These are phyloP conservation scores for Penicillium waksmanii DNA, from an alignment of 495 filamentous ascomycete genomes.

Conservation along the genomic window DNA sequence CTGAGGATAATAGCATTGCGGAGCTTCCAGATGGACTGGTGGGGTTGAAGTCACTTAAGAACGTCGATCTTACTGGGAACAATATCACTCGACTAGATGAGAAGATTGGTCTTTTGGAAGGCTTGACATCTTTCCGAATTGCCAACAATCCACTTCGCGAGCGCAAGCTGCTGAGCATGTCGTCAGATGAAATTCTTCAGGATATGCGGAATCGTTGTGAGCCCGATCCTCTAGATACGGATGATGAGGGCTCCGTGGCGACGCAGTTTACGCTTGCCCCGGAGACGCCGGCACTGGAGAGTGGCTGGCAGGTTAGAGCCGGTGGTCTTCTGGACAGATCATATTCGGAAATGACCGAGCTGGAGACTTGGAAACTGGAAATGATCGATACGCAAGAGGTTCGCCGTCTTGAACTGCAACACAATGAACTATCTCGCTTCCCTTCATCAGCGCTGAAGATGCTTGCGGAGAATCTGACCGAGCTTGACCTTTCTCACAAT, in stretches of 20 bases:
- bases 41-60: conserved; percentile 65
- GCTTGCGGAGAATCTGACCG: conserved; percentile 68
- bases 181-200: conserved; percentile 79
- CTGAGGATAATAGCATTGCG: conserved; percentile 78
- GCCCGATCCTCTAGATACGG: conserved; percentile 52
- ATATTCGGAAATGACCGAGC: conserved; percentile 58
- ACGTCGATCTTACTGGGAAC: conserved; percentile 83
- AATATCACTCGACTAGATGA: conserved; percentile 75
- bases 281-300: conserved; percentile 39
- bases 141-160: conserved; percentile 87
- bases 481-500: conserved; percentile 81
- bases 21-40: conserved; percentile 76
- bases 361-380: conserved; percentile 51
- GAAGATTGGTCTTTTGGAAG: conserved; percentile 79
- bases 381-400: conserved; percentile 50
- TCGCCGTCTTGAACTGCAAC: conserved; percentile 66
- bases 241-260: conserved; percentile 49
- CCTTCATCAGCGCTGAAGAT: conserved; percentile 65
- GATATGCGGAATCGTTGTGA: conserved; percentile 72
- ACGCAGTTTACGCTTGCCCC: conserved; percentile 51
- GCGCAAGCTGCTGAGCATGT: conserved; percentile 79
- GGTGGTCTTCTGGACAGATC: conserved; percentile 76
- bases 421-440: conserved; percentile 73
- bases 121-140: conserved; percentile 69
- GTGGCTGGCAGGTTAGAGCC: conserved; percentile 64